Evolutionary conservation across 495 filamentous ascomycete genomes (phyloP).

Genomic region (Penicillium longicatenatum): DNA sequence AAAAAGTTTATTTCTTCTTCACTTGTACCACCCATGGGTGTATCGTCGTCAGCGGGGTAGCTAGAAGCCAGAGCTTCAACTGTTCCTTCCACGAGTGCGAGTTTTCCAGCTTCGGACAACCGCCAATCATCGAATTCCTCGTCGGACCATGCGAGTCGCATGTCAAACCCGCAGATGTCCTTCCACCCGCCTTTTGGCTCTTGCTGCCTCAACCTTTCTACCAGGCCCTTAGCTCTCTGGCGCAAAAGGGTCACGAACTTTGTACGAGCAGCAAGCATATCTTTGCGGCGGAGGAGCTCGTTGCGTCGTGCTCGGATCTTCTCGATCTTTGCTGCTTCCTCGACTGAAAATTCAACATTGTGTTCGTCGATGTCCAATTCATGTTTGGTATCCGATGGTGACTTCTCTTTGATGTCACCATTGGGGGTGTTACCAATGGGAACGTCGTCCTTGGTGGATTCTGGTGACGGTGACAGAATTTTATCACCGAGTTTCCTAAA

Average conservation of each 20-base stretch:
- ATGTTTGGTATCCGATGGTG: constrained; percentile 78
- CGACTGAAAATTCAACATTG: constrained; percentile 39
- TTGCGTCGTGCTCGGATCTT: constrained; percentile 43
- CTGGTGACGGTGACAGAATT: constrained; percentile 45
- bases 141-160: constrained; percentile 60
- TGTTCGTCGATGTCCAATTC: constrained; percentile 40
- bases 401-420: constrained; percentile 52
- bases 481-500: constrained; percentile 61
- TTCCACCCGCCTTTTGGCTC: constrained; percentile 59
- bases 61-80: constrained; percentile 39
- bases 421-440: constrained; percentile 7
- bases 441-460: constrained; percentile 18
- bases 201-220: constrained; percentile 48
- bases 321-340: constrained; percentile 44
- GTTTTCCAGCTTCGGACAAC: constrained; percentile 39
- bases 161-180: constrained; percentile 68
- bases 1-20: constrained; percentile 34
- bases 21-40: constrained; percentile 34
- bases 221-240: constrained; percentile 43
- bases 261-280: constrained; percentile 48
- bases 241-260: constrained; percentile 47
- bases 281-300: constrained; percentile 40
- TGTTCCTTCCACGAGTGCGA: constrained; percentile 44
- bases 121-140: constrained; percentile 62
- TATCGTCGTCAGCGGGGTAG: constrained; percentile 40